Percentiles rank a stretch among this genome's conserved stretches.
Evolutionary conservation across 1,284 basidiomycete genomes (phyloP).

Genomic region (Leccinum fallax): DNA sequence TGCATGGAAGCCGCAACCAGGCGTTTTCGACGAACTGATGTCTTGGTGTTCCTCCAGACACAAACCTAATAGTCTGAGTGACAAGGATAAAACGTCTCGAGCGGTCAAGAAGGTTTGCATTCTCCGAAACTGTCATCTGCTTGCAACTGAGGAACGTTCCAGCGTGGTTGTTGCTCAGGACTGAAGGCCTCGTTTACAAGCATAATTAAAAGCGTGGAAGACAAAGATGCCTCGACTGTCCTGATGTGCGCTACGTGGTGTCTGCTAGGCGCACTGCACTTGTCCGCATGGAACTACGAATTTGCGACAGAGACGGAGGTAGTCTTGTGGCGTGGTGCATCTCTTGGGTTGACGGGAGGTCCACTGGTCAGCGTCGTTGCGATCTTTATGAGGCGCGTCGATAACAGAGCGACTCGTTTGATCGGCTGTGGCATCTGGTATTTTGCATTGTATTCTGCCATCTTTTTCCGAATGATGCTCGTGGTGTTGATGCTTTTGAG

Average conservation of each 20-base stretch:
- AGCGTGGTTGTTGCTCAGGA: background rate
- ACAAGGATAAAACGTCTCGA: background rate
- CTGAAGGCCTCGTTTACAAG: background rate
- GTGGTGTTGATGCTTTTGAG: background rate
- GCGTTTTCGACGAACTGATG: background rate
- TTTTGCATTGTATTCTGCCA: background rate
- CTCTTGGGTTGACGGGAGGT: background rate
- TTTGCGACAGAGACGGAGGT: background rate
- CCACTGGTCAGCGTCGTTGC: background rate
- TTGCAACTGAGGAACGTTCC: background rate
- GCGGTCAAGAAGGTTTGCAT: background rate
- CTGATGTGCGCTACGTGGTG: background rate
- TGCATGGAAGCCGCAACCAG: background rate
- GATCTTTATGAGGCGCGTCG: background rate
- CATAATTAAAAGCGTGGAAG: background rate
- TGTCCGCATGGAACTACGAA: background rate
- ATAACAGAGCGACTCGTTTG: background rate
- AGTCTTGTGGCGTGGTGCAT: background rate
- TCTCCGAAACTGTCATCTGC: background rate
- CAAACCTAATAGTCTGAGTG: background rate
- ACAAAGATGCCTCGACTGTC: background rate
- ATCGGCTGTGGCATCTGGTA: background rate
- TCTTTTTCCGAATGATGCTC: background rate
- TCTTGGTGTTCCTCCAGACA: background rate
- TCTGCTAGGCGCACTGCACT: background rate